These are phyloP conservation scores for Closterium sp. DNA, from an alignment of 139 green algal genomes.

Conservation along the genomic window DNA sequence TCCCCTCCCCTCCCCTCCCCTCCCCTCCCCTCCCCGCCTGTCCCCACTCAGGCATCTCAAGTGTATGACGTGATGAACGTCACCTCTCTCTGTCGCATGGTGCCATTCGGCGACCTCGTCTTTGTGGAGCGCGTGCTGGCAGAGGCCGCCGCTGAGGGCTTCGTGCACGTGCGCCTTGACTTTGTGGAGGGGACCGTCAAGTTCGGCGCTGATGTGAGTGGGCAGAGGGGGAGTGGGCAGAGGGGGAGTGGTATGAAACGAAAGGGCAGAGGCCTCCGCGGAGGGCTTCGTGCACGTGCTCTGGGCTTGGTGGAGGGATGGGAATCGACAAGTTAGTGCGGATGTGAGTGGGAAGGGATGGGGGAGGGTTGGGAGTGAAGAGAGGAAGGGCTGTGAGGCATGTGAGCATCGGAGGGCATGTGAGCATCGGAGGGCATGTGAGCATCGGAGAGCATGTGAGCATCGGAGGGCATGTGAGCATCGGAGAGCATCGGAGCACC, in stretches of 20 bases:
- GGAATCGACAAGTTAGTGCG: too few relatives aligned
- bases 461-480: neutral
- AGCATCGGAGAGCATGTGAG: neutral
- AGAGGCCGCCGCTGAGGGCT: slow-evolving; percentile 85
- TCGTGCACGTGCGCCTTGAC: slow-evolving; percentile 58
- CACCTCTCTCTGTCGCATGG: slow-evolving; percentile 58
- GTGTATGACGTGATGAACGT: slow-evolving; percentile 78
- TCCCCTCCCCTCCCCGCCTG: too few relatives aligned
- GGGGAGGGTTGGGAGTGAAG: neutral
- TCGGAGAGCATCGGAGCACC: neutral
- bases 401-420: neutral
- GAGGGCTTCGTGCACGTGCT: slow-evolving; percentile 57
- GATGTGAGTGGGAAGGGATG: too few relatives aligned
- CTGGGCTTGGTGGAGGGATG: too few relatives aligned
- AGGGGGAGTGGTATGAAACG: too few relatives aligned
- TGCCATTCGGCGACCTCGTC: slow-evolving; percentile 75
- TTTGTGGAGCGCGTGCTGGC: slow-evolving; percentile 84
- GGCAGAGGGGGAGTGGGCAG: too few relatives aligned
- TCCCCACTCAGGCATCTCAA: slow-evolving; percentile 40
- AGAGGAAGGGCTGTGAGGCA: neutral
- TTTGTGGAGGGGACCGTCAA: neutral
- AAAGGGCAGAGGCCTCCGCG: slow-evolving; percentile 88
- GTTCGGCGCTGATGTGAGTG: neutral
- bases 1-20: too few relatives aligned
- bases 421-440: neutral